Evolutionary conservation across 1,139 yeast species (phyloP), one percentile per base, ranked within the genome.

Genomic region (Hyphopichia pseudoburtonii): DNA sequence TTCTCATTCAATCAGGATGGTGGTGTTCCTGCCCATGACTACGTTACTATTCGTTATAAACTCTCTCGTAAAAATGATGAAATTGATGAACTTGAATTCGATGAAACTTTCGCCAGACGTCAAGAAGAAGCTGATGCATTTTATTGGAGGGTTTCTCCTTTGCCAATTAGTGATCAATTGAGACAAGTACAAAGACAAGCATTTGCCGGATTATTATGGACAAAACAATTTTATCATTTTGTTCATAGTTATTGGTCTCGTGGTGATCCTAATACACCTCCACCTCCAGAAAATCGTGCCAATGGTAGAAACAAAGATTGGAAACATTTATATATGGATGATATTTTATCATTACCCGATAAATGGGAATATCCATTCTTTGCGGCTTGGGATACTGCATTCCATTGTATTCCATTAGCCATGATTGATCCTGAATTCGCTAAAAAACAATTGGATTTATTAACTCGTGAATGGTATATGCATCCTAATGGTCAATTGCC

Each of bases 401-500:
- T 90, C 78, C 97, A 90, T 62, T 87, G 96, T 56, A 79, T 90
- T 50, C 97, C 97, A 2, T 69, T 90, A 47, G 94, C 97, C 4
- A 87, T 90, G 92, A 78, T 90, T 54, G 97, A 90, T 60, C 96
- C 97, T 1, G 90, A 81, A 45, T 90, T 88, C 68, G 95, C 97
- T 32, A 90, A 90, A 61, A 82, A 80, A 52, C 97, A 90, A 64
- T 74, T 90, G 48, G 96, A 86, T 59, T 69, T 89, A 42, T 70
- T 90, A 57, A 85, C 95, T 28, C 76, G 97, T 54, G 97, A 90
- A 62, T 90, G 97, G 97, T 90, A 89, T 62, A 88, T 89, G 95
- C 97, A 92, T 62, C 97, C 97, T 32, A 90, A 90, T 59, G 97
- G 97, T n/a, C 97, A 90, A 63, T 82, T 89, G 47, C 97, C 97